Base-by-base conservation (phyloP, 257 asterid species). In the Scutellaria barbata region DNA sequence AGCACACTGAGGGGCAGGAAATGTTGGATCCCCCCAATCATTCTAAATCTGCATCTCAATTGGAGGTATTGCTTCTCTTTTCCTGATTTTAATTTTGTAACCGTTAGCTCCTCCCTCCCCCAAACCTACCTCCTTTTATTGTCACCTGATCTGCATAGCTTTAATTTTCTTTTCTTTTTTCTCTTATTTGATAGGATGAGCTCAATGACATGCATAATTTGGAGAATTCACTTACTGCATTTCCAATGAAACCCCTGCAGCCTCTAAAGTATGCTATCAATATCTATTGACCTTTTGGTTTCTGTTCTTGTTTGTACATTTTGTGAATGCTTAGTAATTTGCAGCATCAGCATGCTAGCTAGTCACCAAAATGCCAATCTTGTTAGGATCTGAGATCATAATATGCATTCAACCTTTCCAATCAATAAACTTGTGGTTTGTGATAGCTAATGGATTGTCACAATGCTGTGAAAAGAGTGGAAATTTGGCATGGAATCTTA, bases 231-330 rank as follows among this genome's bases (percentile, higher is more conserved):
- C 87, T 92, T 82, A 83, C 94, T 82, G 93, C 84, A 56, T 92
- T 92, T 85, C 98, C 96, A 14, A 79, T 79, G 72, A 92, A 88
- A 87, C 96, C 95, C 78, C 96, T 89, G 46, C 87, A 82, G 82
- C 96, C 94, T 73, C 96, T 92, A 82, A 88, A 86, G 98, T 92
- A 86, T 74, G 79, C 74, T 61, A 51, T 53, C 70, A 30, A 46
- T 18, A 57, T 75, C 78, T 79, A 63, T 51, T 62, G 39, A 40
- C 69, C 60, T 52, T 56, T 56, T 56, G 68, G 63, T 63, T 62
- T 81, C 42, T 54, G 37, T 45, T 72, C 68, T 79, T 48, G 46
- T 75, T 68, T 64, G 18, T 42, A 53, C 54, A 52, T 52, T 68
- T 30, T 17, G 59, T 48, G 42, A 71, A 66, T 69, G 73, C 72